These are phyloP conservation scores for Apiospora pterosperma DNA, from an alignment of 2,329 filamentous ascomycete genomes.

Conservation along the genomic window DNA sequence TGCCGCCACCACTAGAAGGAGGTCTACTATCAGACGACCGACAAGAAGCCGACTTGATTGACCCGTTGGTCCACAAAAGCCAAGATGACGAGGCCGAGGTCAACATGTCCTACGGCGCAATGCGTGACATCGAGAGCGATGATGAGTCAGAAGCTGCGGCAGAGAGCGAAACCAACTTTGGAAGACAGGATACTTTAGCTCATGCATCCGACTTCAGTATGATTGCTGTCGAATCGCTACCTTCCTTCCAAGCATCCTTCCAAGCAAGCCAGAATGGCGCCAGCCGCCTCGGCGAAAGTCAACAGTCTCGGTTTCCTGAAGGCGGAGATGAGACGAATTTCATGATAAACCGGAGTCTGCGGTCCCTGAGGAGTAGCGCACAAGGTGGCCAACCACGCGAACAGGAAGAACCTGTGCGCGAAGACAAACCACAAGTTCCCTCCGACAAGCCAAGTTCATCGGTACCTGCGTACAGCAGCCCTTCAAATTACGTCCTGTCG, in stretches of 20 bases:
- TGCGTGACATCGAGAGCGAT: conserved; percentile 25
- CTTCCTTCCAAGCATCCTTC: conserved; percentile 38
- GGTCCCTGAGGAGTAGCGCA: conserved; percentile 41
- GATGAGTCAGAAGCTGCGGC: conserved; percentile 19
- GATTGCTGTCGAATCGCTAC: conserved; percentile 54
- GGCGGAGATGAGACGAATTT: conserved; percentile 54
- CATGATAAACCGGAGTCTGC: conserved; percentile 54
- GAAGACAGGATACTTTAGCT: conserved; percentile 39
- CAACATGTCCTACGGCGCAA: conserved; percentile 18
- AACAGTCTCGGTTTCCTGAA: conserved; percentile 31
- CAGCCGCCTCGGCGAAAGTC: conserved; percentile 26
- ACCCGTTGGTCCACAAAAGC: not conserved
- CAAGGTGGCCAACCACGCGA: conserved; percentile 17
- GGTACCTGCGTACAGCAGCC: conserved; percentile 12
- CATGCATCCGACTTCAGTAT: conserved; percentile 53
- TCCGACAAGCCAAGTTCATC: not conserved
- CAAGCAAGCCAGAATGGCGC: conserved; percentile 33
- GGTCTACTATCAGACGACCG: not conserved
- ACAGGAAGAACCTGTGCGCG: conserved; percentile 16
- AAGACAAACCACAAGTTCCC: conserved; percentile 9
- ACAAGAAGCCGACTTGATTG: not conserved
- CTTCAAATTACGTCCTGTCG: conserved; percentile 21
- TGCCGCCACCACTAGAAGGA: not conserved
- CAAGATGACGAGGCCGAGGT: conserved; percentile 13
- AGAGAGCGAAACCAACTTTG: conserved; percentile 13